A percentile compares a stretch with the other conserved stretches of the same genome.
phyloP scores from a whole-genome alignment of 2,329 filamentous ascomycete species.

The Pseudogymnoascus sp. region DNA sequence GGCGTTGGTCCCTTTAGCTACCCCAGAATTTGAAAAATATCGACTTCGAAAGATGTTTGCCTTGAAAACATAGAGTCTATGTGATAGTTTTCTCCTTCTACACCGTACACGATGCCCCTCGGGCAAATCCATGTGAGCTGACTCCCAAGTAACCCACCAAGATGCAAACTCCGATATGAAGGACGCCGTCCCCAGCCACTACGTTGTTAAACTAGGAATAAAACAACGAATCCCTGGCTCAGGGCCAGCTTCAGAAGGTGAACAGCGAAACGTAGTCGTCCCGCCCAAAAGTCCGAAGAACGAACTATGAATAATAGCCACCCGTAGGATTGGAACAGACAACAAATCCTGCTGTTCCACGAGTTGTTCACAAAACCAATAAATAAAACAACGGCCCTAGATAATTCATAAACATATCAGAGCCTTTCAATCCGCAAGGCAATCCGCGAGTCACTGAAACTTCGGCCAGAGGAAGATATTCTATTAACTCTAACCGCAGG shows the following conservation, averaged over 20 bases:
- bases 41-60: not conserved
- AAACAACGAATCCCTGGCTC: too few species aligned
- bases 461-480: not conserved
- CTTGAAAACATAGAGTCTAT: not conserved
- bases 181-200: too few species aligned
- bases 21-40: not conserved
- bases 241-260: too few species aligned
- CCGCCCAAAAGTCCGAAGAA: not conserved
- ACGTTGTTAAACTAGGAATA: too few species aligned
- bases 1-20: not conserved
- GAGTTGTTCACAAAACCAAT: not conserved
- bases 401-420: not conserved
- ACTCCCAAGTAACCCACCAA: too few species aligned
- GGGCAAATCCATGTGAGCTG: too few species aligned
- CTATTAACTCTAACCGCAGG: not conserved
- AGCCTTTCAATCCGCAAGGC: not conserved
- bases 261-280: not conserved
- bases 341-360: not conserved
- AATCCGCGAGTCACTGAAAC: not conserved
- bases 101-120: too few species aligned
- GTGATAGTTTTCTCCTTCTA: too few species aligned
- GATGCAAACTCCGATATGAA: too few species aligned
- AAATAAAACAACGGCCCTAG: not conserved
- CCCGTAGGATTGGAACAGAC: not conserved
- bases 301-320: not conserved